Percentiles rank a stretch among this genome's conserved stretches.
Conservation (phyloP, 495 filamentous ascomycete genomes). For the Neurospora tetrasperma region DNA sequence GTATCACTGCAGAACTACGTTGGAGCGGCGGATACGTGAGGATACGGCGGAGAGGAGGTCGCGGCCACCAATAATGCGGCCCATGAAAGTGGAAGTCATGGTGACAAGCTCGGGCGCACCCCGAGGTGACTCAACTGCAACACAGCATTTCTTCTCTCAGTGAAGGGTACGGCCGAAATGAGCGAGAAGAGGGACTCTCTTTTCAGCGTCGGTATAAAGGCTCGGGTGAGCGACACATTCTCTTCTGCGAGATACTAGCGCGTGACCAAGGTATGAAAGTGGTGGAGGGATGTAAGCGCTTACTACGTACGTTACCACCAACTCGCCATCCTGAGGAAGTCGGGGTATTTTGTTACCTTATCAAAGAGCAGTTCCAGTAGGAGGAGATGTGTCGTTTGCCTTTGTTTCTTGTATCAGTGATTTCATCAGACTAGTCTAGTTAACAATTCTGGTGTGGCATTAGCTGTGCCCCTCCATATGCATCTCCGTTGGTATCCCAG, state of each 20-base stretch:
- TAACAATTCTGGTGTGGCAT: no score
- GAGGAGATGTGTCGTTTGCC: not conserved
- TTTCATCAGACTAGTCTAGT: no score
- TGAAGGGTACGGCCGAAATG: not conserved
- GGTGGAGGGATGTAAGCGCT: not conserved
- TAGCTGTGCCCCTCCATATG: no score
- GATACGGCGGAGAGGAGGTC: not conserved
- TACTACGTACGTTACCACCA: not conserved
- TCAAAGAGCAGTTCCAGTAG: not conserved
- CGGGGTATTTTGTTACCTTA: not conserved
- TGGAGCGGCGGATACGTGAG: not conserved
- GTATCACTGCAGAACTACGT: not conserved
- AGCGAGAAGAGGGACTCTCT: not conserved
- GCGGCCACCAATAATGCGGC: constrained; percentile 15
- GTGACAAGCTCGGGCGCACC: not conserved
- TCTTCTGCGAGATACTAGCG: not conserved
- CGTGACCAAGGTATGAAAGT: not conserved
- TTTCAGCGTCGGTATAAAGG: not conserved
- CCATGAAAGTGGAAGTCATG: not conserved
- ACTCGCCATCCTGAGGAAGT: not conserved
- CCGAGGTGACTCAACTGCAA: not conserved
- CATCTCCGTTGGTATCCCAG: no score
- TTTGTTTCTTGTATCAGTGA: no score
- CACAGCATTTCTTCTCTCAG: not conserved
- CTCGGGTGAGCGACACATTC: not conserved